Conservation (phyloP, 1,139 yeast genomes). For the Saccharomycopsis phalli region DNA sequence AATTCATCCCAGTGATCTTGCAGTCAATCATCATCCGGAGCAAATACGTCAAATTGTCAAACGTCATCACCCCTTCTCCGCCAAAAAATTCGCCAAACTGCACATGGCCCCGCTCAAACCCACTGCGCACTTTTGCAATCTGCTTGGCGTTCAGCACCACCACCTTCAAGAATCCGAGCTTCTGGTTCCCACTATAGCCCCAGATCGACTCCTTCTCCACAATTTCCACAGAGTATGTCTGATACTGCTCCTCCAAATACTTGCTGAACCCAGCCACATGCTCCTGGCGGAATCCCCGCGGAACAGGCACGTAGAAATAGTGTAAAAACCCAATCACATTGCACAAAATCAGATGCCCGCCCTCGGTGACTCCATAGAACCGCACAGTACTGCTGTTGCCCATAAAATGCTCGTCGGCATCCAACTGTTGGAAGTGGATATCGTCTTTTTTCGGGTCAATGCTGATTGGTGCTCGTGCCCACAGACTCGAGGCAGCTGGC, state of each 20-base stretch:
- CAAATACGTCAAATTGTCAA: slow-evolving; percentile 82
- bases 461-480: slow-evolving; percentile 45
- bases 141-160: slow-evolving; percentile 55
- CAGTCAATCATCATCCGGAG: slow-evolving; percentile 89
- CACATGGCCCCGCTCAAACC: slow-evolving; percentile 81
- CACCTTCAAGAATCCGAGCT: slow-evolving; percentile 73
- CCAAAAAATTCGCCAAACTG: slow-evolving; percentile 53
- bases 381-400: slow-evolving; percentile 60
- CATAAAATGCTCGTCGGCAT: slow-evolving; percentile 74
- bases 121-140: slow-evolving; percentile 60
- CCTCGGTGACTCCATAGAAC: slow-evolving; percentile 85
- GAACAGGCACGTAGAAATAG: slow-evolving; percentile 89
- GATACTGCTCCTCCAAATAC: slow-evolving; percentile 42
- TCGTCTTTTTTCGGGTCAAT: slow-evolving; percentile 44
- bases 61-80: slow-evolving; percentile 51
- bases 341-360: slow-evolving; percentile 83
- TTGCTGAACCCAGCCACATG: slow-evolving; percentile 42
- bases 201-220: slow-evolving; percentile 75
- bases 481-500: slow-evolving; percentile 19
- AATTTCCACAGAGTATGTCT: slow-evolving; percentile 56
- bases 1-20: slow-evolving; percentile 90
- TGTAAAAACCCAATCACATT: slow-evolving; percentile 84
- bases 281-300: slow-evolving; percentile 57
- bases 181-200: slow-evolving; percentile 80
- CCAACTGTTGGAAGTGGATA: slow-evolving; percentile 81